Evolutionary conservation across 202 grass and related monocot genomes (phyloP).

Genomic region (Setaria viridis): DNA sequence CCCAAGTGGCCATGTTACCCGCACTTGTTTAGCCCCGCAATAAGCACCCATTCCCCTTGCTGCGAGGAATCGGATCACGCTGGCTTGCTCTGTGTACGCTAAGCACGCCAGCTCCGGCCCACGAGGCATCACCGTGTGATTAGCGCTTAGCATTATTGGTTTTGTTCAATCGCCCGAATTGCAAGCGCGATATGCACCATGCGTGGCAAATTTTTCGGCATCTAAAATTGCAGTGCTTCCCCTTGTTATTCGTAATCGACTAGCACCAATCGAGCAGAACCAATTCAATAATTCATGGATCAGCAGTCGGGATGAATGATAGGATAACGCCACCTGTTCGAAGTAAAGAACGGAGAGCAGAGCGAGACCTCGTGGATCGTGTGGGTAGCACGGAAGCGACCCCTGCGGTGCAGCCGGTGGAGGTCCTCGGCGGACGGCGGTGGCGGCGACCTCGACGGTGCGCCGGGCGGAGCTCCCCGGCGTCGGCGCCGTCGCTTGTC

Average conservation of each 20-base stretch:
- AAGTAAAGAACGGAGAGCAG: neutral
- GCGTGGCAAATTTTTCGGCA: neutral
- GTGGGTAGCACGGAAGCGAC: neutral
- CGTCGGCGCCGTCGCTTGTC: neutral
- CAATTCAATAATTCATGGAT: neutral
- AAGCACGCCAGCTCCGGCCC: conserved; percentile 13
- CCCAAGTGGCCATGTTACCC: neutral
- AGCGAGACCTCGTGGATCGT: neutral
- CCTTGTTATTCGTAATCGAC: too few relatives aligned
- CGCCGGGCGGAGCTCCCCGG: neutral
- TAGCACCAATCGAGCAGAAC: too few relatives aligned
- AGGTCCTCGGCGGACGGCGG: neutral
- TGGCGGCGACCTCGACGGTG: neutral
- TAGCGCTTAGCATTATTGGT: neutral
- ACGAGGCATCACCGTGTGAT: neutral
- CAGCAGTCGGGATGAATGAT: neutral
- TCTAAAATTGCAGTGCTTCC: too few relatives aligned
- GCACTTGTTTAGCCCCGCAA: conserved; percentile 27
- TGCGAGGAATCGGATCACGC: neutral
- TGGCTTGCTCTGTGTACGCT: neutral
- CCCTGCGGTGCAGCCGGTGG: neutral
- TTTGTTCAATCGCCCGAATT: neutral
- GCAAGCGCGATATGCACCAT: neutral
- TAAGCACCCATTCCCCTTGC: neutral
- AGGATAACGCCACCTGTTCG: neutral